Evolutionary conservation across 805 yeast species (phyloP).

Genomic region (Ogataea pignaliae): DNA sequence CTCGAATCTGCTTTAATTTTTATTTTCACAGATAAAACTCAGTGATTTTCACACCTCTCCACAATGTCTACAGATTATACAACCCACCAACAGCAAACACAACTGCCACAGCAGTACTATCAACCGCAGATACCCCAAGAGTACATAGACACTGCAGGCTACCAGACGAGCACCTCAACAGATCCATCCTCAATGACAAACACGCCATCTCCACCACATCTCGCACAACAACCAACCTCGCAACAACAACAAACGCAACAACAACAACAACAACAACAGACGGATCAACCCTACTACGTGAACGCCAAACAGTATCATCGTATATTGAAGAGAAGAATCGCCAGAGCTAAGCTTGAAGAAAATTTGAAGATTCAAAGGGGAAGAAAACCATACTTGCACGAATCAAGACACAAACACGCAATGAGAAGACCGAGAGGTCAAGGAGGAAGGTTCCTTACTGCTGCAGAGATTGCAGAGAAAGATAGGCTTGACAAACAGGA

Average conservation of each 20-base stretch:
- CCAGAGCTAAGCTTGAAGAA: constrained; percentile 91
- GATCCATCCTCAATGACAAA: constrained; percentile 19
- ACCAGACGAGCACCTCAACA: constrained; percentile 16
- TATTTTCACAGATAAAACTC: background rate
- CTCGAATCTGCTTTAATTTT: too few relatives aligned
- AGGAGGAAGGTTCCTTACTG: constrained; percentile 95
- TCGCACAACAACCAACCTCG: constrained; percentile 2
- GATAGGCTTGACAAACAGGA: constrained; percentile 38
- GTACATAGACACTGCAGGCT: constrained; percentile 16
- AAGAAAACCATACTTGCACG: constrained; percentile 91
- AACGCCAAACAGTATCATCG: constrained; percentile 98
- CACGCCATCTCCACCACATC: constrained; percentile 16
- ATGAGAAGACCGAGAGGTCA: constrained; percentile 99
- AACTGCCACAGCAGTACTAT: constrained; percentile 4
- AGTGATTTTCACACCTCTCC: constrained; percentile 4
- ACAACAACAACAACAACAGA: constrained; percentile 7
- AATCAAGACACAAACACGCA: constrained; percentile 97
- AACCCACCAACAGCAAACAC: constrained; percentile 9
- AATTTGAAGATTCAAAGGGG: constrained; percentile 81
- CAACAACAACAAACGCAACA: constrained; percentile 13
- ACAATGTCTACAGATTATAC: constrained; percentile 15
- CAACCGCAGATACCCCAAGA: constrained; percentile 12
- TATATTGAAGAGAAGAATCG: constrained; percentile 85
- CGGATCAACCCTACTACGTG: constrained; percentile 92
- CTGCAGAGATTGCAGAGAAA: constrained; percentile 80